phyloP scores from a whole-genome alignment of 225 moss, liverwort and hornwort genomes.

The Antitrichia curtipendula region DNA sequence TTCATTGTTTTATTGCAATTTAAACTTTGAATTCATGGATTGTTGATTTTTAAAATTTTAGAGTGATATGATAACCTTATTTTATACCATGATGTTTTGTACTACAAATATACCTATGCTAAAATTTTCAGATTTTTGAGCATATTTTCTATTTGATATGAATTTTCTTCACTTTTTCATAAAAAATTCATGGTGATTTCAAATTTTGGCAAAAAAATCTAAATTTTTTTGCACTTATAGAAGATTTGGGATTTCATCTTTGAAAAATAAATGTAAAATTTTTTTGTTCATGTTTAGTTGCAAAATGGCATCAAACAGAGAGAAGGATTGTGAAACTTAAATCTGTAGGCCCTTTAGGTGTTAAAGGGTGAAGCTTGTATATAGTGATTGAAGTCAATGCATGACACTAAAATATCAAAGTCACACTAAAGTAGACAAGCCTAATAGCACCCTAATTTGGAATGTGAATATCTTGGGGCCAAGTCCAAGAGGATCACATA shows the following conservation, averaged over 20 bases:
- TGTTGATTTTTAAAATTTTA: background rate
- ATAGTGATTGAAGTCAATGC: background rate
- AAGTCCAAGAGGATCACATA: no score
- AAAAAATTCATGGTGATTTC: no score
- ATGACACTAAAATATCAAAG: background rate
- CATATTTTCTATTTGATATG: background rate
- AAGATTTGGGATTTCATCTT: background rate
- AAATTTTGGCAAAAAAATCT: no score
- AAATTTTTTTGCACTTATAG: no score
- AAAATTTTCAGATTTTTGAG: no score
- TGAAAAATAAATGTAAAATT: background rate
- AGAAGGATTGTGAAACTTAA: background rate
- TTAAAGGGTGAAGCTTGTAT: no score
- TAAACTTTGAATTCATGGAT: background rate
- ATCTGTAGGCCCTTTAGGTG: rapidly evolving
- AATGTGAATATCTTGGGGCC: no score
- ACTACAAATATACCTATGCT: background rate
- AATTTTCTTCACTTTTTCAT: background rate
- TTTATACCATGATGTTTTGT: background rate
- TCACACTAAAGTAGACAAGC: no score
- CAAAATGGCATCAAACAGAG: background rate
- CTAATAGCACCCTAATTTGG: no score
- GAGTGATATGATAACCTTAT: background rate
- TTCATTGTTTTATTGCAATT: no score
- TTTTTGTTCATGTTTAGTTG: background rate